Base-by-base conservation (phyloP, 2,329 filamentous ascomycete genomes). In the Penicillium sp. region DNA sequence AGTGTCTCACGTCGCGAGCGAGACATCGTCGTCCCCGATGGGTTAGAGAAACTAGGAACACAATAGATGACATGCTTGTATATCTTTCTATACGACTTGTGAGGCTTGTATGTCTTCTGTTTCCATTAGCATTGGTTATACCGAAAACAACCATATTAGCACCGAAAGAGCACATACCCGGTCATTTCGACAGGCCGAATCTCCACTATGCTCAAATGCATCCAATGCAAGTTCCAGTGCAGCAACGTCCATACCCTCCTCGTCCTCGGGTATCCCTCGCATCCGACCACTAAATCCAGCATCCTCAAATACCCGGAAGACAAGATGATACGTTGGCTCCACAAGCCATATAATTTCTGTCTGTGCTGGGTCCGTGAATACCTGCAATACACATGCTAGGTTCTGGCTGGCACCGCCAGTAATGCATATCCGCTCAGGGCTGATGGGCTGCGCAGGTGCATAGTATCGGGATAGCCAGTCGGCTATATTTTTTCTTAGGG, bases 391-490 rank as follows among this genome's bases (percentile, higher is more conserved):
- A 63, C 84, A 87, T 0, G 87, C 89, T 2, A 95, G 69, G 66
- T 86, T 91, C 77, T 95, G 90, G 60, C 85, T 89, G 2, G 91
- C 91, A 13, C 91, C 91, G 38, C 90, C 90, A 0, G 89, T 89
- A 66, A 96, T 86, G 66, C 86, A 88, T 48, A 96, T 86, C 25
- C 88, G 80, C 2, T 84, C 79, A 6, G 79, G 68, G 18, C 70
- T 64, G 29, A 84, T 75, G 3, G 72, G 65, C 2, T 70, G 61
- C 0, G 59, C 25, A 0, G 64, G 65, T 1, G 72, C 70, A 68
- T 89, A 92, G 60, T 85, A 86, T 0, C 65, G 63, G 1, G 79
- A 80, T 23, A 95, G 76, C 88, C 89, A 96, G 25, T 71, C 67
- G 1, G 89, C 86, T 38, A 96, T 74, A 27, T 82, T 80, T 58